A percentile compares a stretch with the other conserved stretches of the same genome.
These are phyloP conservation scores for Plasmodium adleri DNA, from an alignment of 169 alveolate species.

Conservation along the genomic window DNA sequence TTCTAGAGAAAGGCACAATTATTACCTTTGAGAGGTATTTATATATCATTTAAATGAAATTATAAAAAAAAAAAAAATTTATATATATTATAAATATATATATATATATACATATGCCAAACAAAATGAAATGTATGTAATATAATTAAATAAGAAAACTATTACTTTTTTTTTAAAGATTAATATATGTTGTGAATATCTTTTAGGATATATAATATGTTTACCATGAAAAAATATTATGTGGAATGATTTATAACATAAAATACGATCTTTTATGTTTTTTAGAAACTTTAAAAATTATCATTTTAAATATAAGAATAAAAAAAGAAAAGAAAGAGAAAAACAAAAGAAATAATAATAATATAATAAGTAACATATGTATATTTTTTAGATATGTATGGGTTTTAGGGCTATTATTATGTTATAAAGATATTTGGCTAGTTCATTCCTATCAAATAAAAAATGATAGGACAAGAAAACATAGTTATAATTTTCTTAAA, in stretches of 20 bases:
- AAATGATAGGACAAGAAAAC: background rate
- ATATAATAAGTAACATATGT: background rate
- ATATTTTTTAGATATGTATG: background rate
- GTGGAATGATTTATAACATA: conserved; percentile 14
- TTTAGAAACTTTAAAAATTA: background rate
- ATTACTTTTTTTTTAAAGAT: no score
- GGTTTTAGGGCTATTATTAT: background rate
- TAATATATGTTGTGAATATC: background rate
- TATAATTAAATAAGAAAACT: no score
- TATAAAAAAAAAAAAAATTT: no score
- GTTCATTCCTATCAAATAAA: conserved; percentile 2
- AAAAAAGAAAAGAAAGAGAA: no score
- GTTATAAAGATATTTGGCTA: background rate
- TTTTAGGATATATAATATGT: conserved; percentile 3
- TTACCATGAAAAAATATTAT: conserved; percentile 3
- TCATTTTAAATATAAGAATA: no score
- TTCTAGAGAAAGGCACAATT: no score
- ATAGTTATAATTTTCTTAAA: conserved; percentile 4
- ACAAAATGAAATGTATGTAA: no score
- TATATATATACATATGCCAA: no score
- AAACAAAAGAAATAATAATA: background rate
- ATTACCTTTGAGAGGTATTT: no score
- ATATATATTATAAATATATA: no score
- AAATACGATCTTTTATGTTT: background rate
- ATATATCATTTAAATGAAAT: no score